These are phyloP conservation scores for Rhizophora mangle DNA, from an alignment of 345 rosid genomes.

Conservation along the genomic window DNA sequence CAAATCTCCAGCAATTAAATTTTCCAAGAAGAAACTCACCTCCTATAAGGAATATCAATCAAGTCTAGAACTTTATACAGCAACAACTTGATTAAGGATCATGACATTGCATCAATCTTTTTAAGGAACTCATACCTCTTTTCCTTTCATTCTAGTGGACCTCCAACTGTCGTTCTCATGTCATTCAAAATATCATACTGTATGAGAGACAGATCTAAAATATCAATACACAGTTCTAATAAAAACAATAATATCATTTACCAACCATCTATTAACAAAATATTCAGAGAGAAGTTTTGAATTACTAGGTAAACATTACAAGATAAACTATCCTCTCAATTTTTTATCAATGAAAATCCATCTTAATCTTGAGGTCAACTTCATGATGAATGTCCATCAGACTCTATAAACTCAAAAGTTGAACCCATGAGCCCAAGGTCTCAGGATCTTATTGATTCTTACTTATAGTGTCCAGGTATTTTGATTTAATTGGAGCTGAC, in stretches of 20 bases:
- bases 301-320: too few relatives aligned
- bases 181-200: conserved; percentile 21
- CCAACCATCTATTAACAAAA: too few relatives aligned
- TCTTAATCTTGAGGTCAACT: too few relatives aligned
- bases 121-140: conserved; percentile 24
- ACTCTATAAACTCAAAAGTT: too few relatives aligned
- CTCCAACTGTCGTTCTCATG: conserved; percentile 20
- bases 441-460: too few relatives aligned
- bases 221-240: conserved; percentile 3
- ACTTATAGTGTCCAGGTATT: too few relatives aligned
- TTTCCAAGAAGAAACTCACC: conserved; percentile 19
- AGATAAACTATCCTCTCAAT: too few relatives aligned
- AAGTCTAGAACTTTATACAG: conserved; percentile 12
- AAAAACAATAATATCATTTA: background rate
- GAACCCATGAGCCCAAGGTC: too few relatives aligned
- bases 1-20: conserved; percentile 33
- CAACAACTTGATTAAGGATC: conserved; percentile 9
- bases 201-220: conserved; percentile 8
- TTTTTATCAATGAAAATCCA: too few relatives aligned
- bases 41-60: conserved; percentile 26
- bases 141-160: conserved; percentile 28
- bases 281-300: too few relatives aligned
- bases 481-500: too few relatives aligned
- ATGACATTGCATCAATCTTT: background rate
- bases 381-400: too few relatives aligned